Base-by-base conservation (phyloP, 208 protist genomes). In the Leishmania arabica region DNA sequence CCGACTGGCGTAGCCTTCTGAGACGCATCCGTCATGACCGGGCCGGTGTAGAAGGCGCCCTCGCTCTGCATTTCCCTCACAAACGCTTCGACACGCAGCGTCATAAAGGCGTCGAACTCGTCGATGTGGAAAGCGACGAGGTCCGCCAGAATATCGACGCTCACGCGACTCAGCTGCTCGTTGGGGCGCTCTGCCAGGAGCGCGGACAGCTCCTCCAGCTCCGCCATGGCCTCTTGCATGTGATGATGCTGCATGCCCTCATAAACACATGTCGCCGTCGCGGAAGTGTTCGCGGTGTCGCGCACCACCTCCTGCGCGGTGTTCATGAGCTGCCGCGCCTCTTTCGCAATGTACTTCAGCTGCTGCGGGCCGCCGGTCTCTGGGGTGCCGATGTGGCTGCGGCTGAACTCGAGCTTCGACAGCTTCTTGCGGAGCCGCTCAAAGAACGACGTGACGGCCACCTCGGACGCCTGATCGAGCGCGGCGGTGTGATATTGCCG, bases 41-140 rank as follows among this genome's bases (percentile, higher is more conserved):
- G 82, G 1, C 60, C 77, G n/a, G 84, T 89, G 81, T 90, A 94
- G 54, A 91, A 76, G 74, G 82, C 83, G 49, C 90, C 92, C 56
- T 98, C 95, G 66, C 92, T 89, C n/a, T 83, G 85, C 79, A 85
- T 89, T 62, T 98, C 95, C n/a, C 82, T 77, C 64, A 95, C 82
- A 82, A 97, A 95, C 19, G 89, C 84, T 34, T 81, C 77, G 19
- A 96, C 65, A n/a, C 91, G 89, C 78, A 90, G 88, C 62, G 85
- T 85, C 64, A 88, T 88, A 66, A 98, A 93, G 31, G 92, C 86
- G 78, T 98, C 93, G 85, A 96, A 96, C 66, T 96, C 95, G 49
- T 88, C 86, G 68, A 93, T 91, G 82, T 98, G 93, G 54, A 94
- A 86, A 2, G 93, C 88, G 0, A 96, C 91, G 70, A 95, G 82